Evolutionary conservation across 192 early-diverging fungal genomes (phyloP).

Genomic region (Rhizophlyctis rosea): DNA sequence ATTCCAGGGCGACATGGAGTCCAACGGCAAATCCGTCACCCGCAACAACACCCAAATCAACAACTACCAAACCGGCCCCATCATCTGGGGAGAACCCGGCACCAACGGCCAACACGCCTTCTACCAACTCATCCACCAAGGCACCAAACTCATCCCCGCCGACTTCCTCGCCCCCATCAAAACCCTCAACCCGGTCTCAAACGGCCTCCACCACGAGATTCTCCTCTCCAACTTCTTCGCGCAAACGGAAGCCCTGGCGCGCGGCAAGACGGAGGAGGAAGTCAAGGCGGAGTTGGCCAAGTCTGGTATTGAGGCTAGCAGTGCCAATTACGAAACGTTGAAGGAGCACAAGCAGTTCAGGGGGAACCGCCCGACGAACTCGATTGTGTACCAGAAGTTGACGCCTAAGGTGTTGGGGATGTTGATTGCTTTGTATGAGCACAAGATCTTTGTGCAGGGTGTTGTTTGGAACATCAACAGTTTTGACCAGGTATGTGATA

Average conservation of each 20-base stretch:
- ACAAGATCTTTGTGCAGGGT: slow-evolving; percentile 99
- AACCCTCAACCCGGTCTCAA: slow-evolving; percentile 86
- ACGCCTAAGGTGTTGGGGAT: slow-evolving; percentile 86
- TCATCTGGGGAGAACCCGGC: slow-evolving; percentile 99
- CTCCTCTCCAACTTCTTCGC: slow-evolving; percentile 99
- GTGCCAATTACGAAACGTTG: slow-evolving; percentile 45
- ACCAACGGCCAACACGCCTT: slow-evolving; percentile 99
- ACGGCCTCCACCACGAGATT: slow-evolving; percentile 89
- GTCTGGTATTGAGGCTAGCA: slow-evolving; percentile 48
- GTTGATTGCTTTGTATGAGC: slow-evolving; percentile 97
- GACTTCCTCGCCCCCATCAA: slow-evolving; percentile 96
- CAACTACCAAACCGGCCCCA: slow-evolving; percentile 80
- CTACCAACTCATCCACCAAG: slow-evolving; percentile 99
- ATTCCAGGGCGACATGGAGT: slow-evolving; percentile 99
- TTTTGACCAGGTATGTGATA: slow-evolving; percentile 72
- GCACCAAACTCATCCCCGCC: slow-evolving; percentile 91
- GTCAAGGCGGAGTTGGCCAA: slow-evolving; percentile 78
- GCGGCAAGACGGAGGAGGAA: slow-evolving; percentile 78
- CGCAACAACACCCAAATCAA: slow-evolving; percentile 75
- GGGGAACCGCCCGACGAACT: slow-evolving; percentile 97
- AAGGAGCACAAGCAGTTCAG: slow-evolving; percentile 95
- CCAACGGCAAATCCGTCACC: slow-evolving; percentile 93
- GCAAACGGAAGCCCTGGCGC: slow-evolving; percentile 96
- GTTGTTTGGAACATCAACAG: slow-evolving; percentile 98
- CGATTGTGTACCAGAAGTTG: slow-evolving; percentile 89